Evolutionary conservation across 2,329 filamentous ascomycete genomes (phyloP).

Genomic region (Botrytis fabae): DNA sequence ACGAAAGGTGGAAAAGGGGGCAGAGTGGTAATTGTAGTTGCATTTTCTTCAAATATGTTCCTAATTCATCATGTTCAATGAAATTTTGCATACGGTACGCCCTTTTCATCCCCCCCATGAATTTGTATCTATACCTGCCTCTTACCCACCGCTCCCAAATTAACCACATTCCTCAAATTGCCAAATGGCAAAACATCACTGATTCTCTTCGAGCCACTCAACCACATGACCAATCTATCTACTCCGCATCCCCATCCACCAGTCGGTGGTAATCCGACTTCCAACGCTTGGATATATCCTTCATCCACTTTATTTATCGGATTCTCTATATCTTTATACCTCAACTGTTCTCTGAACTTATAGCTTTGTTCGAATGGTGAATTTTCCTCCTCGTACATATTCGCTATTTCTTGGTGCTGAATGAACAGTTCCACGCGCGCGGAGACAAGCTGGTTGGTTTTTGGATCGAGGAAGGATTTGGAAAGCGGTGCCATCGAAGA

Average conservation of each 20-base stretch:
- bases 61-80: not conserved
- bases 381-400: constrained; percentile 99
- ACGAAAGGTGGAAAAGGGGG: not conserved
- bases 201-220: constrained; percentile 76
- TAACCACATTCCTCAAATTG: constrained; percentile 69
- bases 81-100: too few relatives aligned
- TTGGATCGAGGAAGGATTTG: constrained; percentile 77
- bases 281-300: constrained; percentile 79
- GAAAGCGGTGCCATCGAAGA: constrained; percentile 87
- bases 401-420: constrained; percentile 77
- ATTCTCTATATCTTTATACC: constrained; percentile 43
- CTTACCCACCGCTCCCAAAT: constrained; percentile 40
- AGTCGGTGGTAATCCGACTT: constrained; percentile 90
- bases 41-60: not conserved
- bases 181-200: constrained; percentile 88
- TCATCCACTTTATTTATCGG: constrained; percentile 49
- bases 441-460: constrained; percentile 71
- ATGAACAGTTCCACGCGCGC: constrained; percentile 86
- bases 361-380: constrained; percentile 80
- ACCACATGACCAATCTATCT: constrained; percentile 88
- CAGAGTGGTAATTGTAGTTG: not conserved
- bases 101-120: not conserved
- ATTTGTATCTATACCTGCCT: not conserved
- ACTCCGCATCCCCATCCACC: constrained; percentile 93
- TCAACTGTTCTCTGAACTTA: constrained; percentile 70